Percentiles rank a stretch among this genome's conserved stretches.
Evolutionary conservation across 305 asterid genomes (phyloP).

Genomic region (Fraxinus sp.): DNA sequence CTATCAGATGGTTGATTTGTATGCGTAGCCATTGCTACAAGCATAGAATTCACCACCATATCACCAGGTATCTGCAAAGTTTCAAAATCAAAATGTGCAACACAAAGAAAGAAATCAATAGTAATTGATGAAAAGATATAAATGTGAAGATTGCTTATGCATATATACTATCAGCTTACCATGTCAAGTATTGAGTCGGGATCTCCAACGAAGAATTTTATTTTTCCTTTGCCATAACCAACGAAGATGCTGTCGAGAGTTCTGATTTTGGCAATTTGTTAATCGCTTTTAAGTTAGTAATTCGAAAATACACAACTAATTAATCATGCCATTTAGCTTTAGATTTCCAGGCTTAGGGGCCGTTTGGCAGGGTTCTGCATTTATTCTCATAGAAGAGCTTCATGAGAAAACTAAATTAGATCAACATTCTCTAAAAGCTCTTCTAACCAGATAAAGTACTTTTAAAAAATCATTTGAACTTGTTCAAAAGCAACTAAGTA

Average conservation of each 20-base stretch:
- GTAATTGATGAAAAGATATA: background rate
- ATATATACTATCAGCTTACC: constrained; percentile 26
- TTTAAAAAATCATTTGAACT: no score
- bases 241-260: constrained; percentile 48
- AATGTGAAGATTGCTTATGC: background rate
- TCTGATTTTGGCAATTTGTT: constrained; percentile 27
- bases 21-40: constrained; percentile 36
- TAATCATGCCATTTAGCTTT: background rate
- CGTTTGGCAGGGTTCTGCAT: no score
- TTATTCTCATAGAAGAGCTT: no score
- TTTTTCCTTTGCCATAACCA: constrained; percentile 43
- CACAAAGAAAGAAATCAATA: background rate
- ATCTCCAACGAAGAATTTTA: constrained; percentile 44
- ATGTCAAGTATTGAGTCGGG: constrained; percentile 41
- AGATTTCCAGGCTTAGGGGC: background rate
- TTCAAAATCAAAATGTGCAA: background rate
- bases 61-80: constrained; percentile 52
- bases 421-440: background rate
- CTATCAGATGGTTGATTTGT: constrained; percentile 7
- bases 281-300: background rate
- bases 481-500: no score
- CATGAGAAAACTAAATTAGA: background rate
- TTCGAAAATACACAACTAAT: no score
- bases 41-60: constrained; percentile 56
- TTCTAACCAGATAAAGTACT: no score